phyloP scores from a whole-genome alignment of 495 filamentous ascomycete genomes.

The Neurospora sp. region DNA sequence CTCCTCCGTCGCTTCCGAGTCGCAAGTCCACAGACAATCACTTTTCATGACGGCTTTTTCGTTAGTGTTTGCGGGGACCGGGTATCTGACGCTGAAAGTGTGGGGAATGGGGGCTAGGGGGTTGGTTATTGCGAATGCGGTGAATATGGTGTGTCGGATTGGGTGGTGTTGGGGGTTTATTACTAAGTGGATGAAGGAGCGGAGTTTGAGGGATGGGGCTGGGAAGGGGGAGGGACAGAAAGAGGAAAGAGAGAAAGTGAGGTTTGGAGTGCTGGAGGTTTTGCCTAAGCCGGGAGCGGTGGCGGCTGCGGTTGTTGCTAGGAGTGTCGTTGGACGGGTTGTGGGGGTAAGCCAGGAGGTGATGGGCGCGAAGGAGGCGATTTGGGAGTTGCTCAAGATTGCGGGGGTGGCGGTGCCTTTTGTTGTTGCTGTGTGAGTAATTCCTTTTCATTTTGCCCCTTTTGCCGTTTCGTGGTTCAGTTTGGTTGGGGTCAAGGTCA shows the following conservation, averaged over 20 bases:
- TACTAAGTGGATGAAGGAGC: constrained; percentile 43
- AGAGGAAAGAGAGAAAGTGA: not conserved
- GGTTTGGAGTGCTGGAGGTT: constrained; percentile 19
- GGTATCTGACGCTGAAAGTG: constrained; percentile 58
- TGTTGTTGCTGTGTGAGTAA: constrained; percentile 52
- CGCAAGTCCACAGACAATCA: constrained; percentile 63
- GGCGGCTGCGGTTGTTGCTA: constrained; percentile 12
- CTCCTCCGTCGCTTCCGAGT: constrained; percentile 62
- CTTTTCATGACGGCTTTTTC: constrained; percentile 69
- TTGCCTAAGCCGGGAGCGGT: constrained; percentile 19
- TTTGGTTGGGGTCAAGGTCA: not conserved
- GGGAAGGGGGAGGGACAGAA: not conserved
- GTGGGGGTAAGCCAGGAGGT: constrained; percentile 15
- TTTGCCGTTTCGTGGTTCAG: no score
- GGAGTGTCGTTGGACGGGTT: constrained; percentile 11
- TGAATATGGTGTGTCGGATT: constrained; percentile 79
- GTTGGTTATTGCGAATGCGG: constrained; percentile 70
- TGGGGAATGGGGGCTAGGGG: constrained; percentile 62
- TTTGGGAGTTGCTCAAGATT: constrained; percentile 41
- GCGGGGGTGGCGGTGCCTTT: constrained; percentile 44
- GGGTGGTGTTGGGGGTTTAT: constrained; percentile 72
- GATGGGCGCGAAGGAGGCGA: constrained; percentile 15
- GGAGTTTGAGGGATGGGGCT: not conserved
- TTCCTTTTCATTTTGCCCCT: no score
- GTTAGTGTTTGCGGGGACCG: constrained; percentile 55